Percentiles rank a stretch among this genome's conserved stretches.
These are phyloP conservation scores for Arbutus unedo DNA, from an alignment of 148 eudicot genomes.

Conservation along the genomic window DNA sequence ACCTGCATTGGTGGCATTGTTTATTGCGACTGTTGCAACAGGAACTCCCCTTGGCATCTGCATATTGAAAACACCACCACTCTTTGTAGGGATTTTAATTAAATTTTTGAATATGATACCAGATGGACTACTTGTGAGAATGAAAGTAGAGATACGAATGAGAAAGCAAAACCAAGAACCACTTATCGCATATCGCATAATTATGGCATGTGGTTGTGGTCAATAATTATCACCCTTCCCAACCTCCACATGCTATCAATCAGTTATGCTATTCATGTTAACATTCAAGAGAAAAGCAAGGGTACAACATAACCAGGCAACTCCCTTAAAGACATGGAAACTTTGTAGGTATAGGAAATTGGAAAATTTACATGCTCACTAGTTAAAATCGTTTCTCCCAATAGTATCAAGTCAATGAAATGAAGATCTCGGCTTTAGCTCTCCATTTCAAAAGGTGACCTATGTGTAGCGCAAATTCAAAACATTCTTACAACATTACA, in stretches of 20 bases:
- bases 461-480: not conserved
- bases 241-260: constrained; percentile 2
- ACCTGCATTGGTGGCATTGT: constrained; percentile 94
- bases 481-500: not conserved
- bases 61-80: not conserved
- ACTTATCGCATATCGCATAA: not conserved
- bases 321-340: not conserved
- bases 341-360: not conserved
- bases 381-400: not conserved
- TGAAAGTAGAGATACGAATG: not conserved
- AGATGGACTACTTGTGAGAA: not conserved
- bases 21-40: constrained; percentile 91
- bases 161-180: not conserved
- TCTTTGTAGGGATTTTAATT: not conserved
- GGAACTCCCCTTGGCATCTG: constrained; percentile 99
- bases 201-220: not conserved
- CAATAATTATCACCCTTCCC: not conserved
- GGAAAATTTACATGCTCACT: not conserved
- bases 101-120: not conserved
- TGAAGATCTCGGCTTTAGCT: not conserved
- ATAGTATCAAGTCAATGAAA: not conserved
- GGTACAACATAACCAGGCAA: not conserved
- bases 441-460: not conserved
- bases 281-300: not conserved
- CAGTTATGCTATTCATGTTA: not conserved